phyloP scores from a whole-genome alignment of 1,284 basidiomycete genomes.

The Ustilago hordei region DNA sequence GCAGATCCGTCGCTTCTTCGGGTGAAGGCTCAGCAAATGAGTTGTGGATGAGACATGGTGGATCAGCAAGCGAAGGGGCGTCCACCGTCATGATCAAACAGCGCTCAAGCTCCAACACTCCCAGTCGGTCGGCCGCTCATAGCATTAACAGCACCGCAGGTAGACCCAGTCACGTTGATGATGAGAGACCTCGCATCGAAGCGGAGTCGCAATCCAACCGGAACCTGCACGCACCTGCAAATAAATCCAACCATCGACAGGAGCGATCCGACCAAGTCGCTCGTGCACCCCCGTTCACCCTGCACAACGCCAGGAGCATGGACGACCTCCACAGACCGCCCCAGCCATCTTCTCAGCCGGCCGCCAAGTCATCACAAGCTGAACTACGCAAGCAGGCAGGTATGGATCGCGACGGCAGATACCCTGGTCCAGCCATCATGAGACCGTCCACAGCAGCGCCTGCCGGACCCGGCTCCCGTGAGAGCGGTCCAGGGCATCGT shows the following conservation, averaged over 20 bases:
- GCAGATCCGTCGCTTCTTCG: constrained; percentile 44
- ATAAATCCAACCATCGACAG: constrained; percentile 24
- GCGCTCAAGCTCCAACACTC: constrained; percentile 32
- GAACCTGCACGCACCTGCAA: constrained; percentile 18
- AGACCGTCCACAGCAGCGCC: constrained; percentile 49
- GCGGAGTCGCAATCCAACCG: constrained; percentile 6
- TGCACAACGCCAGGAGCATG: constrained; percentile 55
- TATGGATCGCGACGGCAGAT: constrained; percentile 50
- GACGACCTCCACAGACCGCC: constrained; percentile 45
- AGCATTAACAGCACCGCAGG: constrained; percentile 11
- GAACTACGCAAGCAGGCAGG: constrained; percentile 38
- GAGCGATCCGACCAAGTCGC: constrained; percentile 36
- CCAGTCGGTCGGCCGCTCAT: constrained; percentile 9
- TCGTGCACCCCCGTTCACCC: constrained; percentile 19
- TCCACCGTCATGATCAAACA: constrained; percentile 24
- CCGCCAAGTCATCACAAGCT: constrained; percentile 27
- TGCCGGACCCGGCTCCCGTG: constrained; percentile 22
- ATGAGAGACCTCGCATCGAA: constrained; percentile 21
- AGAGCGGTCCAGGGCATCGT: constrained; percentile 28
- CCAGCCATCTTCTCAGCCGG: constrained; percentile 18
- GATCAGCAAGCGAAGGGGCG: constrained; percentile 24
- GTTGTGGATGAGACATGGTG: constrained; percentile 18
- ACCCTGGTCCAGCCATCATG: constrained; percentile 41
- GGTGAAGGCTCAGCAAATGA: constrained; percentile 35
- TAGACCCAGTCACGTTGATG: constrained; percentile 24